phyloP scores from a whole-genome alignment of 139 green algal genomes.

The Auxenochlorella protothecoides region DNA sequence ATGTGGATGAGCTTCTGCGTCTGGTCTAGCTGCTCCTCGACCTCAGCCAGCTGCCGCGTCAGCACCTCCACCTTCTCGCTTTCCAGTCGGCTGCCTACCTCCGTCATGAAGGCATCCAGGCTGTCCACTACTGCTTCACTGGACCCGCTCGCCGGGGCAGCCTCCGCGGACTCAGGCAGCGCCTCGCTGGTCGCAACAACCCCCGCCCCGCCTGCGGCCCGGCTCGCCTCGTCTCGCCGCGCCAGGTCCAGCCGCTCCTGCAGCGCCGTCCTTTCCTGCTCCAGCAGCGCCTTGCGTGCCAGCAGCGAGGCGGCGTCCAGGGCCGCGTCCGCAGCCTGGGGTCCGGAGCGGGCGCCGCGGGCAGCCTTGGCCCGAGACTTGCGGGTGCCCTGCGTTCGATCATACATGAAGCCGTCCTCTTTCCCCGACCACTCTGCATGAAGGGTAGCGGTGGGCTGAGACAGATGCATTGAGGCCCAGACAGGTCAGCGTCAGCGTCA shows the following conservation, averaged over 20 bases:
- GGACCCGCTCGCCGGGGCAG: conserved; percentile 1
- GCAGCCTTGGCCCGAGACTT: too few species aligned
- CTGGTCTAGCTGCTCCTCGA: conserved; percentile 42
- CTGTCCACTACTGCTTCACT: conserved; percentile 29
- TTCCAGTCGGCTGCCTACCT: conserved; percentile 45
- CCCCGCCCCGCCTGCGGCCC: too few species aligned
- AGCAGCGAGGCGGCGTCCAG: conserved; percentile 46
- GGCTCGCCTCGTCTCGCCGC: background rate
- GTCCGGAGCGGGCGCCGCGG: background rate
- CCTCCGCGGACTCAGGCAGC: conserved; percentile 6
- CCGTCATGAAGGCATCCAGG: conserved; percentile 69
- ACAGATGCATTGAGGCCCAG: too few species aligned
- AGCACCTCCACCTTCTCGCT: conserved; percentile 47
- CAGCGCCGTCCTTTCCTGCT: conserved; percentile 25
- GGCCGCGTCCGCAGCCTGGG: conserved; percentile 5
- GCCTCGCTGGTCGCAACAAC: too few species aligned
- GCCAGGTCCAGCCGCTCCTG: conserved; percentile 13
- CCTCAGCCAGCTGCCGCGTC: conserved; percentile 28
- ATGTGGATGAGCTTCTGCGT: conserved; percentile 47
- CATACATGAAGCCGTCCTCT: background rate
- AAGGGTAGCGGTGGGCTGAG: background rate
- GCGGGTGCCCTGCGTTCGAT: too few species aligned
- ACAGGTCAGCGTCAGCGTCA: too few species aligned
- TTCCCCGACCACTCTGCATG: conserved; percentile 1
- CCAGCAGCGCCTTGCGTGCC: conserved; percentile 40